Evolutionary conservation across 345 rosid species (phyloP), one percentile per base, ranked within the genome.

Genomic region (Sonneratia alba): DNA sequence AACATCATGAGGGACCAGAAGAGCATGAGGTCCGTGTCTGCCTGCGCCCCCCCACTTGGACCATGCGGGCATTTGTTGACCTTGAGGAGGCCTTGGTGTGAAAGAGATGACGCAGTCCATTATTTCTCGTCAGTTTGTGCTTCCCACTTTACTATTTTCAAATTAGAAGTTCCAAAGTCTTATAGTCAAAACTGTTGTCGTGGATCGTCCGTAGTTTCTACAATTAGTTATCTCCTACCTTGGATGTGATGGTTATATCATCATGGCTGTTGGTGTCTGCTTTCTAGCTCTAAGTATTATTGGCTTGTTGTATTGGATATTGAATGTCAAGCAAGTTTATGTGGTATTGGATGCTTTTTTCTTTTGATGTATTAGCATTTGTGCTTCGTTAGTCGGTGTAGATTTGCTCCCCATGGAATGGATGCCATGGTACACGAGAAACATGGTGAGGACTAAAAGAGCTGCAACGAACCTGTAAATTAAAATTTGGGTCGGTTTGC

Each of bases 1-100:
- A 92, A 83, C 84, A 79, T 80, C 86, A 87, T 11, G 67, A 66
- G 42, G 97, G 97, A 74, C 96, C 91, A 47, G 97, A 89, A 84
- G 97, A 92, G 84, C 97, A 92, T 61, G 97, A 92, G 78, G 97
- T 92, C 59, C 93, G 85, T 15, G 93, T 91, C 27, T 91, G 93
- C 84, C 81, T 89, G 48, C 89, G 95, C 70, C 91, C 97, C 40
- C 66, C 78, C 22, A 74, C 84, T 66, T 73, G 89, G 89, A 78
- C 79, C 66, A 82, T 83, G 66, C 69, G 87, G 70, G 70, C 82
- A 21, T 77, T 66, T 68, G 80, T 81, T 69, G 71, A 76, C 77
- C 77, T 70, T 66, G 73, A 76, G 70, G 77, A 74, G 75, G 71
- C 66, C 19, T 62, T 62, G 64, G 64, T 24, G 38, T 62, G 19